phyloP scores from a whole-genome alignment of 441 rosid species.

The Aquilaria agallochum region DNA sequence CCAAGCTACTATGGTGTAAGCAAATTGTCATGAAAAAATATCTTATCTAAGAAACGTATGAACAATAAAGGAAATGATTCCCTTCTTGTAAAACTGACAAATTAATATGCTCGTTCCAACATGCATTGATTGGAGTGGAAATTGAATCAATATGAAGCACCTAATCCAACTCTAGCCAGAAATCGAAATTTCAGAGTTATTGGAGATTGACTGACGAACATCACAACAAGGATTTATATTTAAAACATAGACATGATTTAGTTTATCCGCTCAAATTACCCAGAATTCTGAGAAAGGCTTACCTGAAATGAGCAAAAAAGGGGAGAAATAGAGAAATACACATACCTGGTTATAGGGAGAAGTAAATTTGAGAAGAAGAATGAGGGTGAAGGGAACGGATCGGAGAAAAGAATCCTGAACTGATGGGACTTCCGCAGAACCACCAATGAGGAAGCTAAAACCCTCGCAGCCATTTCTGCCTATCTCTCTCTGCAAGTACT shows the following conservation, averaged over 20 bases:
- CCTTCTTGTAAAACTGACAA: conserved; percentile 1
- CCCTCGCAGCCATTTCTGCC: conserved; percentile 29
- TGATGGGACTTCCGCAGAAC: conserved; percentile 19
- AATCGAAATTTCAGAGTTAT: neutral
- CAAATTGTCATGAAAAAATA: conserved; percentile 15
- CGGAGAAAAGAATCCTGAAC: conserved; percentile 13
- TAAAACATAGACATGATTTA: too few relatives aligned
- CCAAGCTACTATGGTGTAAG: conserved; percentile 55
- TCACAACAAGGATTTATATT: neutral
- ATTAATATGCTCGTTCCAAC: neutral
- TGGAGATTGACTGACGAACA: neutral
- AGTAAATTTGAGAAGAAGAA: conserved; percentile 4
- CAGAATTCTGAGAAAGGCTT: too few relatives aligned
- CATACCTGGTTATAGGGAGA: conserved; percentile 33
- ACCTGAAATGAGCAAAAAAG: neutral
- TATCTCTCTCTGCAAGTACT: neutral
- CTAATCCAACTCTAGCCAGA: too few relatives aligned
- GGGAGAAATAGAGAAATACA: conserved; percentile 12
- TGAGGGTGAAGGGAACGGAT: conserved; percentile 4
- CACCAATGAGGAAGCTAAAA: conserved; percentile 14
- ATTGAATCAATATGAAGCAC: too few relatives aligned
- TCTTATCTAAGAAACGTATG: neutral
- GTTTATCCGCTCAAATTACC: too few relatives aligned
- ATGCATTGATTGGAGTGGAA: too few relatives aligned
- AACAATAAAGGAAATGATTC: neutral